Conservation (phyloP, 768 basidiomycete genomes). For the Psilocybe subaeruginosa region DNA sequence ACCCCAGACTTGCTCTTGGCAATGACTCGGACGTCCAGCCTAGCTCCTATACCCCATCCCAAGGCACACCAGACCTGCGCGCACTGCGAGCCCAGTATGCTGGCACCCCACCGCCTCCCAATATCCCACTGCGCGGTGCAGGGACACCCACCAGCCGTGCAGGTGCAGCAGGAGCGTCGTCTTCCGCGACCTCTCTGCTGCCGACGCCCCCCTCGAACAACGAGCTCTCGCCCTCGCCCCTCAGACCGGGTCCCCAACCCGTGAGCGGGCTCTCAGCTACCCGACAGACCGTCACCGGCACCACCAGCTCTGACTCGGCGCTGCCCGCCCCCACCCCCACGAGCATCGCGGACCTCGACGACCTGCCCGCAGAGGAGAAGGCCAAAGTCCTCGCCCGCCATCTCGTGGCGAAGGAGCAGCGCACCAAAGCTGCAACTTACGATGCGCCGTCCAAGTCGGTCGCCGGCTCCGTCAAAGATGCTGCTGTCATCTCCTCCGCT, state of each 20-base stretch:
- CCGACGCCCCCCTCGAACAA: neutral
- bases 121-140: slow-evolving; percentile 50
- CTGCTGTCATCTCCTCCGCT: too few relatives aligned
- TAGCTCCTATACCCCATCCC: slow-evolving; percentile 34
- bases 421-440: slow-evolving; percentile 34
- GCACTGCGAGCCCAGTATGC: slow-evolving; percentile 64
- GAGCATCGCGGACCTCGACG: slow-evolving; percentile 49
- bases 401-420: slow-evolving; percentile 75
- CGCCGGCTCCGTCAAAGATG: slow-evolving; percentile 29
- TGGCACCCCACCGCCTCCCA: slow-evolving; percentile 60
- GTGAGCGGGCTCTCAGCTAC: slow-evolving; percentile 26
- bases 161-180: slow-evolving; percentile 5
- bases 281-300: slow-evolving; percentile 13
- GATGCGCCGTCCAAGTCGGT: slow-evolving; percentile 24
- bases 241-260: slow-evolving; percentile 15
- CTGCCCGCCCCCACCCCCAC: neutral
- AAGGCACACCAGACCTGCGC: slow-evolving; percentile 68
- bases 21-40: slow-evolving; percentile 7
- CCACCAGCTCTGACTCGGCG: slow-evolving; percentile 27
- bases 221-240: slow-evolving; percentile 4
- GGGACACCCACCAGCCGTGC: slow-evolving; percentile 12
- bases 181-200: slow-evolving; percentile 16
- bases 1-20: slow-evolving; percentile 18
- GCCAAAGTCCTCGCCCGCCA: slow-evolving; percentile 79
- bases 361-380: slow-evolving; percentile 82